Base-by-base conservation (phyloP, 345 rosid genomes). In the Salix brachista region DNA sequence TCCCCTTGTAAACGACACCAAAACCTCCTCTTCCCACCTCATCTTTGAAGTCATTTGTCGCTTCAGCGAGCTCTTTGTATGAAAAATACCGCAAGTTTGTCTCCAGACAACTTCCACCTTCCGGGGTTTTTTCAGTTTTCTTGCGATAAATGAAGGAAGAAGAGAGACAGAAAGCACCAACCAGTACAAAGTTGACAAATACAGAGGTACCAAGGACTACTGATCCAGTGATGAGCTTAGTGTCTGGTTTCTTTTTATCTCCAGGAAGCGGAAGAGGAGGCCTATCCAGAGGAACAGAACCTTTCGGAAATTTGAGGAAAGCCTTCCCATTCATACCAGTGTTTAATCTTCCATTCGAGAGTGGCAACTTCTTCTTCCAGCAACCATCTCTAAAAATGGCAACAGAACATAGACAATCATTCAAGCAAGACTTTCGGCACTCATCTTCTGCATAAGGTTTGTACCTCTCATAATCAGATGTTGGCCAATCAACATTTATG, bases 361-460 rank as follows among this genome's bases (percentile, higher is more conserved):
- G 84, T 8, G 87, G 87, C n/a, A 80, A 48, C 74, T 79, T 82
- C 82, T 85, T 85, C 87, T 85, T 85, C 82, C 82, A 80, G 68
- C 88, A 85, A n/a, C 26, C 52, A 2, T 11, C 39, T 26, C 66
- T 37, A 50, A 78, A 80, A 44, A 83, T 73, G 10, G 67, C 52
- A 37, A 34, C 65, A 16, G 37, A 17, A 48, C 71, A 68, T 25
- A 39, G 13, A 23, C 71, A 68, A 39, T 68, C 71, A 21, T 37
- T 2, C 18, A 68, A 42, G 50, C 71, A 68, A 41, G 71, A n/a
- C 21, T 12, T 21, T 41, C 17, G 16, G 16, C 71, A 68, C 12
- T 32, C 21, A 6, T 23, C 44, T 68, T 37, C 28, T 21, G 25
- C 1, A 23, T 1, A 23, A 68, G 26, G 25, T 25, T 12, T 41